Evolutionary conservation across 306 rosid genomes (phyloP).

Genomic region (Cucurbita maxima): DNA sequence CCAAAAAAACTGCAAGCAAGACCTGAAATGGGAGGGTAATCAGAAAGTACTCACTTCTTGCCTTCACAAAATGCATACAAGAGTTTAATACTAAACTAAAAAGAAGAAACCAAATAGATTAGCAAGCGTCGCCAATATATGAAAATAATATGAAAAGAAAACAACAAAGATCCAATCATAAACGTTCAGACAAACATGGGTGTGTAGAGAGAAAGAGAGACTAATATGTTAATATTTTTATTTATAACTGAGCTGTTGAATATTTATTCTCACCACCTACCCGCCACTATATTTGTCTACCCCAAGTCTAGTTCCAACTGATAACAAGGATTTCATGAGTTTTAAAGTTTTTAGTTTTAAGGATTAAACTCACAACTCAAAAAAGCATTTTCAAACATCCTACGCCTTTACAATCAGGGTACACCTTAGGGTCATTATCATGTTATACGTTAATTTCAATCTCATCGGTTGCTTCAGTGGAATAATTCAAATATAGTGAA

Average conservation of each 20-base stretch:
- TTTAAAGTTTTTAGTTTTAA: background rate
- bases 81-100: background rate
- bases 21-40: constrained; percentile 31
- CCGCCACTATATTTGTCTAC: background rate
- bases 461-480: background rate
- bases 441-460: background rate
- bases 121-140: background rate
- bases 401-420: no score
- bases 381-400: no score
- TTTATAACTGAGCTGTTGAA: background rate
- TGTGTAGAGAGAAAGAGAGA: background rate
- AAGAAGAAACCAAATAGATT: background rate
- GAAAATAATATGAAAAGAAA: background rate
- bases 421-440: no score
- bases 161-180: background rate
- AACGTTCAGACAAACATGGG: background rate
- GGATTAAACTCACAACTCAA: background rate
- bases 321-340: background rate
- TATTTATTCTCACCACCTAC: background rate
- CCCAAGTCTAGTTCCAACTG: background rate
- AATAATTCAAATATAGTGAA: background rate
- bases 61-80: background rate
- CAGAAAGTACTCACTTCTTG: constrained; percentile 8
- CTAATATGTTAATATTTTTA: background rate
- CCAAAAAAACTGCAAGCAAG: constrained; percentile 79